Conservation (phyloP, 2,329 filamentous ascomycete genomes). For the Colletotrichum sansevieriae region DNA sequence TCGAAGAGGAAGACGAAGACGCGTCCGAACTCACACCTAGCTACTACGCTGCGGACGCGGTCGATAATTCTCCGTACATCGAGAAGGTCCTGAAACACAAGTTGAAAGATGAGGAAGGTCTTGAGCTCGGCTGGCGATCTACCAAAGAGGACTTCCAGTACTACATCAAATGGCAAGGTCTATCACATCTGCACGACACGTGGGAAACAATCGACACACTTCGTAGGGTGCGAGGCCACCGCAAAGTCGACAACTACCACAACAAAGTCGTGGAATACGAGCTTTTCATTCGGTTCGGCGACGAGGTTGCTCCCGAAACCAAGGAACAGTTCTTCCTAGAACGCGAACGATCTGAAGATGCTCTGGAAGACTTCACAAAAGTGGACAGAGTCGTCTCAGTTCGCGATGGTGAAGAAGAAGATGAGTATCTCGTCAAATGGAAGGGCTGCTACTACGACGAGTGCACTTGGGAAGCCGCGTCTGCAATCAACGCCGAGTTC, state of each 20-base stretch:
- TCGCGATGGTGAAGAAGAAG: slow-evolving; percentile 82
- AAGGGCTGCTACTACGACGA: slow-evolving; percentile 93
- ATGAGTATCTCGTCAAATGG: slow-evolving; percentile 97
- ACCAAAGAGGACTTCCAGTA: slow-evolving; percentile 86
- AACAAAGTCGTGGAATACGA: slow-evolving; percentile 85
- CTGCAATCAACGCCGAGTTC: slow-evolving; percentile 81
- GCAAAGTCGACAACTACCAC: slow-evolving; percentile 95
- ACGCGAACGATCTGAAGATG: slow-evolving; percentile 89
- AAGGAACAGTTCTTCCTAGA: slow-evolving; percentile 96
- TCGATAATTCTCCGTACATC: slow-evolving; percentile 87
- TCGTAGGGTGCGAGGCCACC: slow-evolving; percentile 82
- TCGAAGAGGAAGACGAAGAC: slow-evolving; percentile 74
- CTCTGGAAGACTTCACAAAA: slow-evolving; percentile 88
- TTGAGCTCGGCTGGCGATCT: slow-evolving; percentile 69
- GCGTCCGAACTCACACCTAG: slow-evolving; percentile 71
- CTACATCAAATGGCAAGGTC: slow-evolving; percentile 96
- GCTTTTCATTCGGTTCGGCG: slow-evolving; percentile 80
- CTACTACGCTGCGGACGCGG: slow-evolving; percentile 76
- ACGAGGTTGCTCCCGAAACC: slow-evolving; percentile 84
- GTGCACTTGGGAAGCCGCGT: slow-evolving; percentile 91
- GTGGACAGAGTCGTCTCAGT: slow-evolving; percentile 93
- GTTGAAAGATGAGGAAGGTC: slow-evolving; percentile 71
- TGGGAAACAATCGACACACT: slow-evolving; percentile 89
- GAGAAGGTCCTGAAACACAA: slow-evolving; percentile 92
- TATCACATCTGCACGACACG: slow-evolving; percentile 94